Base-by-base conservation (phyloP, 2,329 filamentous ascomycete species). In the Xylariaceae sp. region DNA sequence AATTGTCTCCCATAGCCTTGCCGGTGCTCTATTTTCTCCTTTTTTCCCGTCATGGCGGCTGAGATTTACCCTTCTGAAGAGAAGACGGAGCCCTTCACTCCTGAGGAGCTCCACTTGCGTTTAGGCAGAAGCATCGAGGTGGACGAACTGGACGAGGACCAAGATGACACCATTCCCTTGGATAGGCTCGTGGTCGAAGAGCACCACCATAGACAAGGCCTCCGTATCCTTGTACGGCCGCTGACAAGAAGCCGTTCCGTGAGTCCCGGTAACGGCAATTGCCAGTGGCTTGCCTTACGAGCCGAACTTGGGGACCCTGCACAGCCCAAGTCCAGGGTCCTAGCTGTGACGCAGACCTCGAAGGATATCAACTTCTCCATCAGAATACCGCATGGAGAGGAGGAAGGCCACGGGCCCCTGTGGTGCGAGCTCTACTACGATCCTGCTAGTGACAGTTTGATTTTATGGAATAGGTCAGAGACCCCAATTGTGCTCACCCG, bases 381-480 rank as follows among this genome's bases (percentile, higher is more conserved):
- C 44, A 65, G 69, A 34, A 74, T 78, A 40, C 75, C 74, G 40
- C 62, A 60, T 35, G 59, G 62, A 28, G 64, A 69, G 41, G 59
- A 59, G 30, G 64, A 65, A 31, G 61, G 62, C 6, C 61, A 69
- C 12, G 71, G 72, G 12, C 66, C 70, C 4, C 50, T 78, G n/a
- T 76, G 71, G 71, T 78, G 73, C 54, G 73, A 78, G 55, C 61
- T 79, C 24, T 78, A 77, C 50, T 78, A 78, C 48, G 72, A 78
- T 55, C 74, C 75, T 12, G 63, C 68, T 46, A 76, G 74, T 59
- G 74, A 78, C 54, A 70, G 72, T 54, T 67, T 76, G 49, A 74
- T 78, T 42, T 66, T 78, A 17, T 56, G 69, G 36, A 79, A 78
- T 56, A 67, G 65, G 41, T 76, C 74, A 12, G 70, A 77, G 26